Conservation (phyloP, 257 asterid species). For the Eustoma russellianum region DNA sequence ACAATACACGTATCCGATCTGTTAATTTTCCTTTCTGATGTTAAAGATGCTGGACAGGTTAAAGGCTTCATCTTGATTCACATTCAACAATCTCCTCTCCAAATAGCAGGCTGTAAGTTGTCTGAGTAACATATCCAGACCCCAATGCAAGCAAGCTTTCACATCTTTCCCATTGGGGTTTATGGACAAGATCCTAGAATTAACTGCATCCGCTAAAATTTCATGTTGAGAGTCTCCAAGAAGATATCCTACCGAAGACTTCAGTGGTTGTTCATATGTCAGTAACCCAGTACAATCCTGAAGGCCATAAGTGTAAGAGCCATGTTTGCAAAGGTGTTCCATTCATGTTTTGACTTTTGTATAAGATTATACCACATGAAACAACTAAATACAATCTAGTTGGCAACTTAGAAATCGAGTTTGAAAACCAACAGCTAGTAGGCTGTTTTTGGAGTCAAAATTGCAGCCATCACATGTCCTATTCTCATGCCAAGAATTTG, state of each 20-base stretch:
- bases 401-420: too few relatives aligned
- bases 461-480: too few relatives aligned
- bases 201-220: constrained; percentile 88
- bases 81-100: constrained; percentile 65
- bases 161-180: constrained; percentile 42
- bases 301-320: too few relatives aligned
- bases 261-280: constrained; percentile 69
- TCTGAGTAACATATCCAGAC: constrained; percentile 70
- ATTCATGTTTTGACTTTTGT: too few relatives aligned
- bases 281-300: constrained; percentile 92
- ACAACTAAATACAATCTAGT: too few relatives aligned
- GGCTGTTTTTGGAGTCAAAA: too few relatives aligned
- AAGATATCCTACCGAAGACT: constrained; percentile 75
- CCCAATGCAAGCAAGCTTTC: constrained; percentile 47
- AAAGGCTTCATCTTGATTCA: constrained; percentile 83
- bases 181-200: constrained; percentile 53
- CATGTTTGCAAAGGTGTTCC: too few relatives aligned
- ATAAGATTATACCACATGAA: too few relatives aligned
- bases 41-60: constrained; percentile 50
- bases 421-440: too few relatives aligned
- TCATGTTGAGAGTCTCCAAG: constrained; percentile 72
- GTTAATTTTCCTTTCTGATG: too few relatives aligned
- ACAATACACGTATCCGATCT: too few relatives aligned
- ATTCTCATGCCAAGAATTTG: too few relatives aligned
- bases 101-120: constrained; percentile 70